Evolutionary conservation across 2,329 filamentous ascomycete genomes (phyloP).

Genomic region (Blastomyces parvus): DNA sequence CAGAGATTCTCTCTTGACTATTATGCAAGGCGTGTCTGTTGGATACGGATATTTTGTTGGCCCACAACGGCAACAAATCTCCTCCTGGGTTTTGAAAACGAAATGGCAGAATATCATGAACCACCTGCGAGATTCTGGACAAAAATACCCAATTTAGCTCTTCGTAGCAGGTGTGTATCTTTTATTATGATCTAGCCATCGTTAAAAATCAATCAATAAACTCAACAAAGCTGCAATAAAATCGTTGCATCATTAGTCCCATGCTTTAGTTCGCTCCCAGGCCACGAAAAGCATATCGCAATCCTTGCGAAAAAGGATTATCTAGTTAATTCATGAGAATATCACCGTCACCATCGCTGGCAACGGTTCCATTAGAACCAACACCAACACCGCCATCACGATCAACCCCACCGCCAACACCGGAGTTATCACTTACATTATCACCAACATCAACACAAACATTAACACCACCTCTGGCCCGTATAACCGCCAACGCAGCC

Average conservation of each 20-base stretch:
- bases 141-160: not conserved
- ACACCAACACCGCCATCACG: not conserved
- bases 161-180: not conserved
- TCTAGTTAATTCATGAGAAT: not conserved
- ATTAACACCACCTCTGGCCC: not conserved
- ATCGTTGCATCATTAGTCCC: not conserved
- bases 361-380: not conserved
- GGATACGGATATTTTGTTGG: not conserved
- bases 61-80: not conserved
- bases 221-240: not conserved
- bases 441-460: not conserved
- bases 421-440: too few relatives aligned
- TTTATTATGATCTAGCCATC: not conserved
- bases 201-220: not conserved
- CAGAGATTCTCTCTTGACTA: not conserved
- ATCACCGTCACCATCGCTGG: not conserved
- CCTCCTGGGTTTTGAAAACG: not conserved
- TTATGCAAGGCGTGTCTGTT: not conserved
- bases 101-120: not conserved
- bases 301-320: not conserved
- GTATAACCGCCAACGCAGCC: conserved; percentile 36
- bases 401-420: not conserved
- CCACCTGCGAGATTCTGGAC: not conserved
- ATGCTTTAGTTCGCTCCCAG: not conserved
- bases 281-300: not conserved